Base-by-base conservation (phyloP, 306 rosid genomes). In the Parietaria judaica region DNA sequence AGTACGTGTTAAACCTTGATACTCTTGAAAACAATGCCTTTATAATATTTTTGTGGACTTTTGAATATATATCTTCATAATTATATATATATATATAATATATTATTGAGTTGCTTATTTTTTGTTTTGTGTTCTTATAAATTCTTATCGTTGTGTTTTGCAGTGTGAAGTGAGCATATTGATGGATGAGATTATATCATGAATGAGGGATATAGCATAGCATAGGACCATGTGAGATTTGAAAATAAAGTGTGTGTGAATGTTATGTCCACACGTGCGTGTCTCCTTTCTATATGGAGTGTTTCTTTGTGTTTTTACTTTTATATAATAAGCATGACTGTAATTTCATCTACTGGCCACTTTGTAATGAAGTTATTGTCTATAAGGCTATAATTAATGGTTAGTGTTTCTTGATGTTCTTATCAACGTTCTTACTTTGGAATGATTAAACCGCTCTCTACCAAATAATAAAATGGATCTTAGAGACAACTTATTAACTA, bases 181-280 rank as follows among this genome's bases (percentile, higher is more conserved):
- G 48, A 17, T 16, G 65, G 35, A 35, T 13, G 6, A 8, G 47
- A 38, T 37, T 5, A 34, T 58, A 2, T 12, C 34, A 3, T 36
- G 4, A 11, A 31, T 16, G 13, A 4, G 10, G 6, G 35, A 43
- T 43, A 60, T 58, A 37, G 6, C 6, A 60, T 7, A 8, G 39
- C 46, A 34, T 15, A 57, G 17, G 31, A 23, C 31, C 1, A 58
- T 53, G 1, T 15, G 36, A 8, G 10, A 11, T n/a, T 53, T 37
- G 35, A 3, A 38, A 62, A 62, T 65, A 53, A 41, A 23, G 76
- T 72, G 17, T 84, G 62, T 0, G 39, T 79, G 88, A 67, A 23
- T 23, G 31, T 73, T 81, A 47, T 62, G 16, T 12, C 17, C 52
- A 34, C 50, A 31, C 15, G 37, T 48, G 7, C 41, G 23, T 13